These are phyloP conservation scores for Amauroascus verrucosus DNA, from an alignment of 2,329 filamentous ascomycete genomes.

Conservation along the genomic window DNA sequence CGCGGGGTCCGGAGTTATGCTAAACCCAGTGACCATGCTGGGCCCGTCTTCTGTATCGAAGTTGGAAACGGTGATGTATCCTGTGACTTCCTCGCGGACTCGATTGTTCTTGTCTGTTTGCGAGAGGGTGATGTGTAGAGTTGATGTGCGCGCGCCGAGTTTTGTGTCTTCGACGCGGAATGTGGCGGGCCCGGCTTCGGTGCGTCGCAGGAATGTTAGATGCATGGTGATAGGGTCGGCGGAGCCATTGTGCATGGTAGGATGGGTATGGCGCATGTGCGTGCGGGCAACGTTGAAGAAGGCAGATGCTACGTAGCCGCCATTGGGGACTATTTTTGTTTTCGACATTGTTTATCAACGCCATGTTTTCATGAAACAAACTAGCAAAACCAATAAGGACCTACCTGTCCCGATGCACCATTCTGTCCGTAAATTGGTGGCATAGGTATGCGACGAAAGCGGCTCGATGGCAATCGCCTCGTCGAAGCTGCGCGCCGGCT, in stretches of 20 bases:
- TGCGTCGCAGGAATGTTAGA: conserved; percentile 55
- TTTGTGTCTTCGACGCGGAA: conserved; percentile 55
- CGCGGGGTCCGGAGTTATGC: conserved; percentile 38
- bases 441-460: conserved; percentile 46
- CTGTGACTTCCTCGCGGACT: conserved; percentile 51
- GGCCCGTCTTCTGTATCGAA: conserved; percentile 50
- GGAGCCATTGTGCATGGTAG: conserved; percentile 38
- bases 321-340: conserved; percentile 67
- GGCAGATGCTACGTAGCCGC: conserved; percentile 56
- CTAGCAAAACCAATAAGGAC: too few relatives aligned
- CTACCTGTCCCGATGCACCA: conserved; percentile 56
- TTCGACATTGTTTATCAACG: too few relatives aligned
- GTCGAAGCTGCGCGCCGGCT: conserved; percentile 23
- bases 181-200: conserved; percentile 46
- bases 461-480: conserved; percentile 32
- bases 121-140: conserved; percentile 51
- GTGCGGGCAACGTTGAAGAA: conserved; percentile 50
- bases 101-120: conserved; percentile 27
- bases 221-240: conserved; percentile 56
- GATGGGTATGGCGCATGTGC: conserved; percentile 51
- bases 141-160: conserved; percentile 52
- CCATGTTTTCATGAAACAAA: too few relatives aligned
- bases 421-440: conserved; percentile 44
- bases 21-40: conserved; percentile 46
- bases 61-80: conserved; percentile 56